Percentiles rank a stretch among this genome's conserved stretches.
Evolutionary conservation across 805 yeast genomes (phyloP).

Genomic region (Suhomyces sp.): DNA sequence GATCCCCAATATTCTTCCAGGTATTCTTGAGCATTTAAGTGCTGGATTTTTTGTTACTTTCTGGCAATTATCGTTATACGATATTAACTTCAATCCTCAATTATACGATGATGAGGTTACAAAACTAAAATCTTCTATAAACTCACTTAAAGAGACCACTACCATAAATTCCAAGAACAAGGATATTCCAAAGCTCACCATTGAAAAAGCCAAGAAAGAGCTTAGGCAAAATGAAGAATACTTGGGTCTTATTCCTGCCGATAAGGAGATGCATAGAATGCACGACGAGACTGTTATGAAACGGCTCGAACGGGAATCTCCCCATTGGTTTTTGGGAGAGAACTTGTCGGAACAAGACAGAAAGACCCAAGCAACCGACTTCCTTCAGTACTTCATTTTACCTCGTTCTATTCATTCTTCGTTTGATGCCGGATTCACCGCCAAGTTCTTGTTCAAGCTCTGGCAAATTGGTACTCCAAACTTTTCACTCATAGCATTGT

Average conservation of each 20-base stretch:
- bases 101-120: conserved; percentile 49
- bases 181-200: conserved; percentile 16
- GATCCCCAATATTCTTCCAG: conserved; percentile 7
- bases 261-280: conserved; percentile 43
- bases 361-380: conserved; percentile 17
- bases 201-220: conserved; percentile 25
- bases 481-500: conserved; percentile 35
- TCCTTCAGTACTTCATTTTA: conserved; percentile 63
- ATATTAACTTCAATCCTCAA: conserved; percentile 52
- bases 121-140: conserved; percentile 36
- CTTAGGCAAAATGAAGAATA: conserved; percentile 23
- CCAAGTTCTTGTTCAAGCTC: conserved; percentile 55
- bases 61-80: conserved; percentile 74
- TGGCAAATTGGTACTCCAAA: conserved; percentile 37
- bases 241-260: conserved; percentile 30
- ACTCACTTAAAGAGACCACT: conserved; percentile 36
- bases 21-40: conserved; percentile 26
- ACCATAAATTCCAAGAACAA: conserved; percentile 23
- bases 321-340: conserved; percentile 38
- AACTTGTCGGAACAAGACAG: conserved; percentile 8
- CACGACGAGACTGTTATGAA: conserved; percentile 32
- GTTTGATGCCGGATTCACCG: conserved; percentile 72
- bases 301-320: conserved; percentile 26
- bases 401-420: conserved; percentile 80
- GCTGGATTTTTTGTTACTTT: conserved; percentile 54